Conservation (phyloP, 1,284 basidiomycete genomes). For the Cryptococcus sp. region DNA sequence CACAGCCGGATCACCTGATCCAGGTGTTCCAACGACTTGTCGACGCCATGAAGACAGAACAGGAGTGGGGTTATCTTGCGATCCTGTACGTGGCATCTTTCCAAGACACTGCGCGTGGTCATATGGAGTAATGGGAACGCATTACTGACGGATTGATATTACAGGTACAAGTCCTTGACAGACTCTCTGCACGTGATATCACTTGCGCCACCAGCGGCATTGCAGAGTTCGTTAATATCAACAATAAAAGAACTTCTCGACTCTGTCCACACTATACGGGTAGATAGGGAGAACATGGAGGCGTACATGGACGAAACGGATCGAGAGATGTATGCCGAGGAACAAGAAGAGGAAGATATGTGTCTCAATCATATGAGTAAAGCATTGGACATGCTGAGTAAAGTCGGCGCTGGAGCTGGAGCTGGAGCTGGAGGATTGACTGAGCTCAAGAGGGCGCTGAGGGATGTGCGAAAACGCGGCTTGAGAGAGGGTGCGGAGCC, state of each 20-base stretch:
- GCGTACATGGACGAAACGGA: conserved; percentile 32
- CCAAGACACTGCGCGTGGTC: not conserved
- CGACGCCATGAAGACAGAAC: conserved; percentile 65
- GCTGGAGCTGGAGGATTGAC: conserved; percentile 1
- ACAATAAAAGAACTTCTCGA: conserved; percentile 15
- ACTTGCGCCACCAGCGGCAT: conserved; percentile 25
- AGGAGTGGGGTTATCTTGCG: conserved; percentile 70
- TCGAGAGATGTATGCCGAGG: conserved; percentile 23
- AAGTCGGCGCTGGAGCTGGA: not conserved
- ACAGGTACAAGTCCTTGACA: conserved; percentile 64
- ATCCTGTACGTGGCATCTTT: conserved; percentile 58
- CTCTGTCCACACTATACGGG: conserved; percentile 12
- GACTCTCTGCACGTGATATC: conserved; percentile 67
- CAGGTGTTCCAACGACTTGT: conserved; percentile 70
- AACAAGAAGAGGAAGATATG: conserved; percentile 26
- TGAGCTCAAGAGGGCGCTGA: conserved; percentile 1
- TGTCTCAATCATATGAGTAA: conserved; percentile 22
- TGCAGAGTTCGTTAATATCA: conserved; percentile 13
- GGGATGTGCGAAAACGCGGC: conserved; percentile 1
- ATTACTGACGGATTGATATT: not conserved
- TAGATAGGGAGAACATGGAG: conserved; percentile 21
- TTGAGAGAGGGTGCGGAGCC: not conserved
- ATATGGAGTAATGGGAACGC: not conserved
- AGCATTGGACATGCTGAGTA: conserved; percentile 17
- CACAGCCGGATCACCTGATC: conserved; percentile 69